phyloP scores from a whole-genome alignment of 352 stramenopile species.

The Phytophthora rubi region DNA sequence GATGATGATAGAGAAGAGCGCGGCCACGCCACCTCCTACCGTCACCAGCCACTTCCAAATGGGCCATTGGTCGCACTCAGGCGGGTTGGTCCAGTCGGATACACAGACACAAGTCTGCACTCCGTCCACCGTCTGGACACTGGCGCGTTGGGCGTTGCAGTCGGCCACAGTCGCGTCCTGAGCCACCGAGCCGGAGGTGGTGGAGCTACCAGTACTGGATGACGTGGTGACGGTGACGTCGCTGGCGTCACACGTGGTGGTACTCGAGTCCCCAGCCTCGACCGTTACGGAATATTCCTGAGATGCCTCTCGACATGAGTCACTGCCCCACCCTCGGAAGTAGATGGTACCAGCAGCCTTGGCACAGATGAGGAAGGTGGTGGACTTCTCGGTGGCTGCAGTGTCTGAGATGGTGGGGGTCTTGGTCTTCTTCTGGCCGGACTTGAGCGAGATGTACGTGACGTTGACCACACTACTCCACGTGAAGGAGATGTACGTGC shows the following conservation, averaged over 20 bases:
- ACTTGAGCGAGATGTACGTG: constrained; percentile 67
- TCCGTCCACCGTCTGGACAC: constrained; percentile 41
- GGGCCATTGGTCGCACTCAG: constrained; percentile 52
- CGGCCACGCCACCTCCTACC: constrained; percentile 60
- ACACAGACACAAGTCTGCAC: constrained; percentile 47
- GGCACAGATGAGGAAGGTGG: constrained; percentile 70
- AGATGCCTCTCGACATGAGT: constrained; percentile 55
- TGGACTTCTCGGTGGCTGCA: constrained; percentile 40
- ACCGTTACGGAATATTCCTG: constrained; percentile 50
- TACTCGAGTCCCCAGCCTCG: constrained; percentile 34
- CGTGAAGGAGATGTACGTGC: constrained; percentile 60
- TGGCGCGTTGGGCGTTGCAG: constrained; percentile 59
- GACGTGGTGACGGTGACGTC: constrained; percentile 10
- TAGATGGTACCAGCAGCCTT: constrained; percentile 58
- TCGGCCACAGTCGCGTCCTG: constrained; percentile 30
- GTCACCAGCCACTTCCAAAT: constrained; percentile 69
- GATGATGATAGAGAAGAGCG: constrained; percentile 63
- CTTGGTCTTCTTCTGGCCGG: constrained; percentile 71
- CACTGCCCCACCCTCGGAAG: constrained; percentile 56
- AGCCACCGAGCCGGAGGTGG: constrained; percentile 17
- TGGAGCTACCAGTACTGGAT: constrained; percentile 5
- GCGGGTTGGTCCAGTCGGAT: constrained; percentile 57
- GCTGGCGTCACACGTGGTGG: constrained; percentile 19
- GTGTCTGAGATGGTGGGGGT: constrained; percentile 51
- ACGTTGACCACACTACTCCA: constrained; percentile 59